Base-by-base conservation (phyloP, 805 yeast species). In the Candida ficus region DNA sequence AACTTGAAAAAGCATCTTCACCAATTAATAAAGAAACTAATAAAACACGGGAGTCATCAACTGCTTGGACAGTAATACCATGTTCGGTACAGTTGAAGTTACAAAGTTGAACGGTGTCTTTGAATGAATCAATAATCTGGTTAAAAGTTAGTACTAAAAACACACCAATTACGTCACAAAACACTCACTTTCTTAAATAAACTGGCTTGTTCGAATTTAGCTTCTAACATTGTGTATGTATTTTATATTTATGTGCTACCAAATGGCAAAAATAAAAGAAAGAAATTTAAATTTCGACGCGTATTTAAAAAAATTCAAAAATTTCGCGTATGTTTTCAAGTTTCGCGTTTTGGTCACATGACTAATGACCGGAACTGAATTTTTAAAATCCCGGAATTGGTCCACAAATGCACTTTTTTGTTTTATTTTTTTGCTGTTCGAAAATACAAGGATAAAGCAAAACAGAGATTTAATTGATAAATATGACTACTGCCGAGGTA, bases 1-100 rank as follows among this genome's bases (percentile, higher is more conserved):
- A 93, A 53, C 84, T 91, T 45, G 78, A 73, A 70, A 93, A 93
- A 11, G 95, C 90, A 46, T 85, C 90, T 48, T 81, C 78, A 44
- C 95, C 95, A 51, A 93, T 83, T 53, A 86, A 77, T 48, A 93
- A 71, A 17, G 95, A 84, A 30, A 91, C 96, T 49, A 93, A 75
- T 48, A 90, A 76, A 44, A 93, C 96, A 73, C 97, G 87, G 21
- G 99, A 89, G 61, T 89, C 95, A 66, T 93, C 99, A 52, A 93
- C 93, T 21, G 99, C 98, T 71, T 93, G 98, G 18, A 95, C 91
- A 10, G 95, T 83, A 57, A 93, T 83, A 52, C 99, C 99, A 47
- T 80, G 76, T 63, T 86, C 93, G n/a, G 95, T 79, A 70, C 97
- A 93, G 70, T 89, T 93, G 73, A 93, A 87, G 74, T 93, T 93